Conservation (phyloP, 768 basidiomycete genomes). For the Xerocomellus amylosporus region DNA sequence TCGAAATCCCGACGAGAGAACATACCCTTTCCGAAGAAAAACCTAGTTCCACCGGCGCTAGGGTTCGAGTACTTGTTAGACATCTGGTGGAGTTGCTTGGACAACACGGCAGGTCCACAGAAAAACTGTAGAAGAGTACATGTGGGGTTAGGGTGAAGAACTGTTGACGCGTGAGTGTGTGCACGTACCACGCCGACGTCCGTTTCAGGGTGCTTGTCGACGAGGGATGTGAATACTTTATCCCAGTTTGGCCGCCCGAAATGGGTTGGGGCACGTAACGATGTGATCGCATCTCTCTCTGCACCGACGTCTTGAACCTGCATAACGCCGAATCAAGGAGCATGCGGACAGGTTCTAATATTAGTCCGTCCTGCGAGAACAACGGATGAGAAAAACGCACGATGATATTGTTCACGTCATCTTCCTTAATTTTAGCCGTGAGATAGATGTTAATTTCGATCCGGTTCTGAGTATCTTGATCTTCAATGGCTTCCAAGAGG, state of each 20-base stretch:
- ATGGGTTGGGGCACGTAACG: constrained; percentile 87
- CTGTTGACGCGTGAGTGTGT: not conserved
- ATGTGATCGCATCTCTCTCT: constrained; percentile 88
- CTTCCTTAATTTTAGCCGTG: constrained; percentile 86
- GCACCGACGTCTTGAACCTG: constrained; percentile 88
- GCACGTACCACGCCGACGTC: constrained; percentile 77
- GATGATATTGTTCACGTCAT: constrained; percentile 92
- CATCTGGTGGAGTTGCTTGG: constrained; percentile 69
- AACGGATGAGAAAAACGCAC: constrained; percentile 38
- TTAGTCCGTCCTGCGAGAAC: not conserved
- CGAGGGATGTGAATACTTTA: constrained; percentile 66
- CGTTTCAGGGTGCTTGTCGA: constrained; percentile 80
- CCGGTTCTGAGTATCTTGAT: constrained; percentile 78
- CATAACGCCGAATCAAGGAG: not conserved
- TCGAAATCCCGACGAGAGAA: not conserved
- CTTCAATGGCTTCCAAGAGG: constrained; percentile 88
- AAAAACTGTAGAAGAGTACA: constrained; percentile 51
- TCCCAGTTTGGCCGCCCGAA: constrained; percentile 90
- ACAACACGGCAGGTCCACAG: constrained; percentile 78
- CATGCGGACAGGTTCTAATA: not conserved
- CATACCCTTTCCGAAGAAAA: constrained; percentile 89
- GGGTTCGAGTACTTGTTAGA: constrained; percentile 83
- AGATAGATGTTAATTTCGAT: constrained; percentile 96
- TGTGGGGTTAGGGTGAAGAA: not conserved
- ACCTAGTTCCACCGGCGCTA: constrained; percentile 67